Conservation (phyloP, 352 stramenopile genomes). For the Globisporangium solare region DNA sequence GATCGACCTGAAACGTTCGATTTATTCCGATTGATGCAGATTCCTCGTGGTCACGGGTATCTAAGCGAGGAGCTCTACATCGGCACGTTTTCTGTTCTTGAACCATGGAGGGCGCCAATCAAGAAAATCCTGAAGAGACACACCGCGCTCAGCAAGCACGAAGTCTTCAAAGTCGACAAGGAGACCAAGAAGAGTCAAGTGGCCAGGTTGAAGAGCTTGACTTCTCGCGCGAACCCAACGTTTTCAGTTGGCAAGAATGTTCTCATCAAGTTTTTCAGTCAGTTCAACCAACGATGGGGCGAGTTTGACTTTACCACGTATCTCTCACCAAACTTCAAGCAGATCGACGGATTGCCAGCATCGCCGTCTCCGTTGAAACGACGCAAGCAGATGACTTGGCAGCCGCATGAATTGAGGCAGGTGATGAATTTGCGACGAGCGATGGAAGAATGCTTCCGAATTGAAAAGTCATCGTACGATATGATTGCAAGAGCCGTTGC, state of each 20-base stretch:
- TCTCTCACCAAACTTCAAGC: conserved; percentile 48
- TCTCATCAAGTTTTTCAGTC: conserved; percentile 82
- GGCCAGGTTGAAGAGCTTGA: conserved; percentile 53
- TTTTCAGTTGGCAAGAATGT: conserved; percentile 58
- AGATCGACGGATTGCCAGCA: conserved; percentile 7
- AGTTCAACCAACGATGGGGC: conserved; percentile 79
- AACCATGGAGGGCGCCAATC: conserved; percentile 55
- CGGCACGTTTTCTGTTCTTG: conserved; percentile 45
- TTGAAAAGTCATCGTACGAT: conserved; percentile 50
- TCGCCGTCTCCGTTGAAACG: conserved; percentile 28
- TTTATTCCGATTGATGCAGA: conserved; percentile 58
- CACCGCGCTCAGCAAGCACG: conserved; percentile 19
- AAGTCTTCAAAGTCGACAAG: conserved; percentile 12
- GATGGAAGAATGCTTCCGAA: conserved; percentile 77
- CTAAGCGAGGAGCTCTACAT: conserved; percentile 59
- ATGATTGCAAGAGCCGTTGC: conserved; percentile 33
- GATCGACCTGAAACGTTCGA: conserved; percentile 55
- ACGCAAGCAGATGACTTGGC: conserved; percentile 33
- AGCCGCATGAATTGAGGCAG: conserved; percentile 47
- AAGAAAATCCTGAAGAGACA: conserved; percentile 57
- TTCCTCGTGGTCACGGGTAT: conserved; percentile 52
- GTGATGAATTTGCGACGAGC: conserved; percentile 55
- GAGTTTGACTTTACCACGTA: conserved; percentile 73
- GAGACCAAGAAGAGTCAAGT: conserved; percentile 23
- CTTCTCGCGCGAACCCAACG: conserved; percentile 72